Conservation (phyloP, 805 yeast genomes). For the Kuraishia hungarica region DNA sequence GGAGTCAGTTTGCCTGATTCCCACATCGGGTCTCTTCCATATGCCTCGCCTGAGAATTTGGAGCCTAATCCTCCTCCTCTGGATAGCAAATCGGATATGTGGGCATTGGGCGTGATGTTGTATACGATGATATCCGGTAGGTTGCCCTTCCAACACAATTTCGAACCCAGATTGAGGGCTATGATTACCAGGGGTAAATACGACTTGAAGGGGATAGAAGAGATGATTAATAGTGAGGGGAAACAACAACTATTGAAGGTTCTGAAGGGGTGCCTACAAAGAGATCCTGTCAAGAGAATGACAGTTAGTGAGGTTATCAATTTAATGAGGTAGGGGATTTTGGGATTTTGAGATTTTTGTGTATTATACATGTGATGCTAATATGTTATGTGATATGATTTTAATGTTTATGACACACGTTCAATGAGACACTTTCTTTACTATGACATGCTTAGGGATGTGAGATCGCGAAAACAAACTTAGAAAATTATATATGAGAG, state of each 20-base stretch:
- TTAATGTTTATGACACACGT: no score
- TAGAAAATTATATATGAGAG: no score
- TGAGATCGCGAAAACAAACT: no score
- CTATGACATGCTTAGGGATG: no score
- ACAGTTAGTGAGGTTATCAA: not conserved
- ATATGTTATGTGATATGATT: not conserved
- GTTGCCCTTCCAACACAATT: constrained; percentile 78
- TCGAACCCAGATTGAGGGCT: constrained; percentile 70
- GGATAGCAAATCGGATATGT: constrained; percentile 70
- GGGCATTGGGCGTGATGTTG: constrained; percentile 83
- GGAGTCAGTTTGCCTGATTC: constrained; percentile 37
- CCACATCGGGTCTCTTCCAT: constrained; percentile 85
- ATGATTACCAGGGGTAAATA: constrained; percentile 63
- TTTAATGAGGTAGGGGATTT: not conserved
- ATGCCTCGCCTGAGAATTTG: constrained; percentile 83
- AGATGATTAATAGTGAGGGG: constrained; percentile 2
- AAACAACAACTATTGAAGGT: not conserved
- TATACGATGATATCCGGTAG: constrained; percentile 68
- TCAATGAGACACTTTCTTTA: no score
- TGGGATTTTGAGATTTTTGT: no score
- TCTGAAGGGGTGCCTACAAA: not conserved
- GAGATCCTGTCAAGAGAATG: not conserved
- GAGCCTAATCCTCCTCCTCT: constrained; percentile 47
- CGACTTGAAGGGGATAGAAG: constrained; percentile 35
- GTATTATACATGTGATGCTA: not conserved